These are phyloP conservation scores for Gymnopus androsaceus DNA, from an alignment of 1,284 basidiomycete species.

Conservation along the genomic window DNA sequence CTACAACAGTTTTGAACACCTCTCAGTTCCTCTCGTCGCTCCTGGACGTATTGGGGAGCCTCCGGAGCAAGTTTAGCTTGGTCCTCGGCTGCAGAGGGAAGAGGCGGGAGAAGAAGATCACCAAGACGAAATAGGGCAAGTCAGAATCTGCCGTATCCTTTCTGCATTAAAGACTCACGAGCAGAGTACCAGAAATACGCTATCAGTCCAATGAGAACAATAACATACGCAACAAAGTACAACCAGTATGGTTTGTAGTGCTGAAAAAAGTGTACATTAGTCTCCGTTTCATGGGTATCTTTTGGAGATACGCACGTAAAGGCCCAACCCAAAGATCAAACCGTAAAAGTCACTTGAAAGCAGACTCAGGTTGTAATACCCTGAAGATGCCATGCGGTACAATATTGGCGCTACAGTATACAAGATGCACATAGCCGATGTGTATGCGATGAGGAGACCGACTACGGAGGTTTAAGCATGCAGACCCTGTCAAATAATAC, in stretches of 20 bases:
- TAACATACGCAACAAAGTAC: constrained; percentile 74
- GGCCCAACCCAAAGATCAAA: constrained; percentile 74
- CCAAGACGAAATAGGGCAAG: background rate
- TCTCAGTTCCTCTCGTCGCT: constrained; percentile 21
- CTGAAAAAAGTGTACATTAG: constrained; percentile 36
- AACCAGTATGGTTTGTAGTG: constrained; percentile 82
- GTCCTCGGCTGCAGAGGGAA: constrained; percentile 58
- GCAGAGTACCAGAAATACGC: constrained; percentile 82
- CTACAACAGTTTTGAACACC: constrained; percentile 16
- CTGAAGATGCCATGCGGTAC: constrained; percentile 80
- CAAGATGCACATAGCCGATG: constrained; percentile 77
- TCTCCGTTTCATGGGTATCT: constrained; percentile 11
- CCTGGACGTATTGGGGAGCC: constrained; percentile 61
- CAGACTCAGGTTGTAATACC: constrained; percentile 81
- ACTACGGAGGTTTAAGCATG: constrained; percentile 39
- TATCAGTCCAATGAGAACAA: constrained; percentile 72
- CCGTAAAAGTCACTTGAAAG: constrained; percentile 86
- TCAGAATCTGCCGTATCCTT: background rate
- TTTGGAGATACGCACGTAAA: constrained; percentile 53
- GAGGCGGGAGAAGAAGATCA: background rate
- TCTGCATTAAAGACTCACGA: constrained; percentile 50
- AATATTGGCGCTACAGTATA: constrained; percentile 85
- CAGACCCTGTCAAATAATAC: constrained; percentile 3
- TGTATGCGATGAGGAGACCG: constrained; percentile 76
- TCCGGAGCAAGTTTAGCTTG: constrained; percentile 69